A percentile compares a stretch with the other conserved stretches of the same genome.
phyloP scores from a whole-genome alignment of 495 filamentous ascomycete species.

The Parmelia sp. region DNA sequence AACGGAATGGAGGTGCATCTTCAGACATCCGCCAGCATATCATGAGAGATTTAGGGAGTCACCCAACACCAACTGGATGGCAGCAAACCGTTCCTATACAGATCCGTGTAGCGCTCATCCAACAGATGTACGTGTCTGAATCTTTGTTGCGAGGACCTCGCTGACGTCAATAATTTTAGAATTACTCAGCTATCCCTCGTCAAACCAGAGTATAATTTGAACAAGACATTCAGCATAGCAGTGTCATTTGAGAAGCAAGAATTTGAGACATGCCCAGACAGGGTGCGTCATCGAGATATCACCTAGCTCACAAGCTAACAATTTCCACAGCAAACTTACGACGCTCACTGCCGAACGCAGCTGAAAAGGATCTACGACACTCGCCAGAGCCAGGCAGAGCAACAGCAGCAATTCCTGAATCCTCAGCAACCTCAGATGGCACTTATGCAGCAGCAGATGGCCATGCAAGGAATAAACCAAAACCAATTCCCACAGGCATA shows the following conservation, averaged over 20 bases:
- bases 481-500: conserved; percentile 5
- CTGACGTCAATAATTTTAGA: conserved; percentile 1
- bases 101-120: conserved; percentile 38
- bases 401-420: conserved; percentile 45
- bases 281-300: conserved; percentile 30
- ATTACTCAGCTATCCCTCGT: conserved; percentile 39
- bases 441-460: conserved; percentile 42
- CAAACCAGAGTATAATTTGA: conserved; percentile 41
- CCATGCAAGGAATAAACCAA: conserved; percentile 26
- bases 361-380: conserved; percentile 37
- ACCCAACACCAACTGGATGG: conserved; percentile 43
- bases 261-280: conserved; percentile 42
- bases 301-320: not conserved
- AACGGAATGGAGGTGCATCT: conserved; percentile 32
- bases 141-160: not conserved
- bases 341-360: conserved; percentile 24
- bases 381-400: conserved; percentile 29
- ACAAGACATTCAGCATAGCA: conserved; percentile 40
- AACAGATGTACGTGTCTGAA: conserved; percentile 42
- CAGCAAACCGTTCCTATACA: conserved; percentile 39
- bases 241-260: conserved; percentile 43
- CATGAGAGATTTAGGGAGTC: conserved; percentile 33
- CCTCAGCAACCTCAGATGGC: conserved; percentile 42
- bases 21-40: conserved; percentile 36
- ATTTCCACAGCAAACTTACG: not conserved